Conservation (phyloP, 495 filamentous ascomycete genomes). For the Entonaema liquescens region DNA sequence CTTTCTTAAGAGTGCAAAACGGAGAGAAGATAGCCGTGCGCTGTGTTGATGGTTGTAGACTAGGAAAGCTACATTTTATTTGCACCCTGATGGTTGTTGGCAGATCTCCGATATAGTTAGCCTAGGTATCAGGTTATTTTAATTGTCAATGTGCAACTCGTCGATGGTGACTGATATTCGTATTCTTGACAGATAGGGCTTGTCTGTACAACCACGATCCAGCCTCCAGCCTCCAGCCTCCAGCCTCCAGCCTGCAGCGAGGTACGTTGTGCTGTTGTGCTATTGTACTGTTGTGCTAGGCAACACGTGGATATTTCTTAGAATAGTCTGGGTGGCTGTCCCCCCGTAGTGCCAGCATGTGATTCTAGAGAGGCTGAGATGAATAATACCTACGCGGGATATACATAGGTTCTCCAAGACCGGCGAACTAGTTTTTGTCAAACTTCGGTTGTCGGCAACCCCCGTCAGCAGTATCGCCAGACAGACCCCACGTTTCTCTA, state of each 20-base stretch:
- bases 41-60: neutral
- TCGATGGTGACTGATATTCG: neutral
- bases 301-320: neutral
- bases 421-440: slow-evolving; percentile 2
- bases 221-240: no score
- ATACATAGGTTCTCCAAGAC: neutral
- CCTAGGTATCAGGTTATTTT: neutral
- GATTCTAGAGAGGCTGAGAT: neutral
- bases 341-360: neutral
- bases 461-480: neutral
- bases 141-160: slow-evolving; percentile 2
- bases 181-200: neutral
- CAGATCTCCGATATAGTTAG: neutral
- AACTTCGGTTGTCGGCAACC: slow-evolving; percentile 1
- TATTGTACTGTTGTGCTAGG: neutral
- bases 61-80: neutral
- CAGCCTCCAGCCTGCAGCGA: no score
- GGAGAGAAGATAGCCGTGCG: neutral
- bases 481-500: slow-evolving; percentile 1
- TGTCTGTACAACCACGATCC: neutral
- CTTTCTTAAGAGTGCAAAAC: slow-evolving; percentile 6
- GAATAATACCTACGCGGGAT: neutral
- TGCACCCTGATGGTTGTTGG: slow-evolving; percentile 20
- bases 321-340: neutral
- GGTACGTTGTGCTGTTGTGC: no score